phyloP scores from a whole-genome alignment of 2,329 filamentous ascomycete genomes.

The Dissoconium aciculare region DNA sequence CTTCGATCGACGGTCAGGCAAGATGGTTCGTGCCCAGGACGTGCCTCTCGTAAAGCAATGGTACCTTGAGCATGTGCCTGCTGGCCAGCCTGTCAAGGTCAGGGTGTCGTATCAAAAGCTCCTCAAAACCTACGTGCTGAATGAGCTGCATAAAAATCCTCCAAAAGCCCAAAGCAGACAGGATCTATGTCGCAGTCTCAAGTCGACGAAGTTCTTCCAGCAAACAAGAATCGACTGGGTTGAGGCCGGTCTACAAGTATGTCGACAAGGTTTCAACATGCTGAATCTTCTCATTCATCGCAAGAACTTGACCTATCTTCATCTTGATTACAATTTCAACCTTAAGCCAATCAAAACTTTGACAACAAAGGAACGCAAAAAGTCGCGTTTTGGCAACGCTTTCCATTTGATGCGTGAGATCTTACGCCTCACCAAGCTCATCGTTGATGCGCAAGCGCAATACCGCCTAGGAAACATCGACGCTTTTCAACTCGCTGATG shows the following conservation, averaged over 20 bases:
- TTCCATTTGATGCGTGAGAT: conserved; percentile 99
- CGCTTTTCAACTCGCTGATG: conserved; percentile 94
- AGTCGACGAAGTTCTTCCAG: conserved; percentile 98
- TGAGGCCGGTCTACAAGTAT: conserved; percentile 94
- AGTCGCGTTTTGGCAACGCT: conserved; percentile 96
- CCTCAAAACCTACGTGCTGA: conserved; percentile 87
- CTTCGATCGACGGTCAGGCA: conserved; percentile 83
- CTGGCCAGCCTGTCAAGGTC: conserved; percentile 86
- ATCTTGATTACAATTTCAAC: conserved; percentile 99
- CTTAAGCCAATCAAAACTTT: conserved; percentile 96
- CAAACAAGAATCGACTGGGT: conserved; percentile 99
- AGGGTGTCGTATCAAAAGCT: conserved; percentile 97
- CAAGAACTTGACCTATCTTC: conserved; percentile 95
- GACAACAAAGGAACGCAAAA: conserved; percentile 97
- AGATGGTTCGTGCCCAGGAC: conserved; percentile 93
- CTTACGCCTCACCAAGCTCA: conserved; percentile 83
- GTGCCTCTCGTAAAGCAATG: conserved; percentile 95
- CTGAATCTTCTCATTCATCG: conserved; percentile 92
- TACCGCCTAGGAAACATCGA: conserved; percentile 96
- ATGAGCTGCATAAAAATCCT: conserved; percentile 89
- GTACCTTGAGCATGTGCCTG: conserved; percentile 91
- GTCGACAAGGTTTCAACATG: conserved; percentile 98
- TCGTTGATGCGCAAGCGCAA: conserved; percentile 96
- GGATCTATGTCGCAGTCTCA: conserved; percentile 73
- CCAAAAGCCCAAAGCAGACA: conserved; percentile 94